A percentile compares a stretch with the other conserved stretches of the same genome.
phyloP scores from a whole-genome alignment of 495 filamentous ascomycete species.

The Letharia columbiana region DNA sequence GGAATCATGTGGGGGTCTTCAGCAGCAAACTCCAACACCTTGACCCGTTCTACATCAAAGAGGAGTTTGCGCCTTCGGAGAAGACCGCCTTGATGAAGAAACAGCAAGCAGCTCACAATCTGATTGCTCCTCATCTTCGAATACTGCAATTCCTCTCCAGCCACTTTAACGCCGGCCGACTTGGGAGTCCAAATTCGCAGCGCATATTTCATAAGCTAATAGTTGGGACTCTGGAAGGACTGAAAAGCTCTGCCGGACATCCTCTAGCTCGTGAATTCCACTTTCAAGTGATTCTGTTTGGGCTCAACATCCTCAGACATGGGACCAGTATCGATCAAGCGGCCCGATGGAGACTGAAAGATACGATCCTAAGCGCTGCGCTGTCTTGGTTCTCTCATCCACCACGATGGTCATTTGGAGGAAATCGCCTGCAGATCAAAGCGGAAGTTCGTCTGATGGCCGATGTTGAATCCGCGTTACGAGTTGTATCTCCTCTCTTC shows the following conservation, averaged over 20 bases:
- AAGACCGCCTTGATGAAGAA: slow-evolving; percentile 62
- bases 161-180: slow-evolving; percentile 82
- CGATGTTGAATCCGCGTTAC: slow-evolving; percentile 62
- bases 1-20: slow-evolving; percentile 71
- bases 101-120: slow-evolving; percentile 67
- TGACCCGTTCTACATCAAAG: slow-evolving; percentile 82
- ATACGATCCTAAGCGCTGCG: slow-evolving; percentile 73
- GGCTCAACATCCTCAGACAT: slow-evolving; percentile 62
- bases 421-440: slow-evolving; percentile 85
- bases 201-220: slow-evolving; percentile 72
- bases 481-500: slow-evolving; percentile 47
- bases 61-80: slow-evolving; percentile 89
- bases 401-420: slow-evolving; percentile 89
- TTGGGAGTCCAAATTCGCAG: slow-evolving; percentile 71
- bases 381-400: slow-evolving; percentile 79
- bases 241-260: slow-evolving; percentile 63
- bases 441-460: slow-evolving; percentile 76
- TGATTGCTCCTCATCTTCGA: slow-evolving; percentile 76
- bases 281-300: slow-evolving; percentile 78
- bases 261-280: slow-evolving; percentile 85
- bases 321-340: slow-evolving; percentile 51
- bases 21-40: slow-evolving; percentile 57
- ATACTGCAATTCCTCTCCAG: slow-evolving; percentile 84
- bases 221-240: slow-evolving; percentile 58
- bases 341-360: slow-evolving; percentile 71